Evolutionary conservation across 805 yeast genomes (phyloP), one percentile per base, ranked within the genome.

Genomic region (Myxozyma melibiosi): DNA sequence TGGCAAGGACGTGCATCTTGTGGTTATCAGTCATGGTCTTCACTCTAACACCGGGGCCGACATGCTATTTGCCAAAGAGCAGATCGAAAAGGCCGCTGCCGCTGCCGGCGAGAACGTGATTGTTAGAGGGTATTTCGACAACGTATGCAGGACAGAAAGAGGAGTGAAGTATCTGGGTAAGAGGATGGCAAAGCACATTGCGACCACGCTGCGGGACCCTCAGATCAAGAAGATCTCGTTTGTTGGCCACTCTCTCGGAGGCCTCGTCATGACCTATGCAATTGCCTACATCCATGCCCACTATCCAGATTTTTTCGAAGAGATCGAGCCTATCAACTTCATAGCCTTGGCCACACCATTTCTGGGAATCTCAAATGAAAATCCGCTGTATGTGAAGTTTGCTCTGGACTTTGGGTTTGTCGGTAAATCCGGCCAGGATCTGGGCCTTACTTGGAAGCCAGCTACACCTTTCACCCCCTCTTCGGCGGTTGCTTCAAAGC

Each of bases 221-320:
- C 66, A 74, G 4, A 83, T 89, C 6, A 71, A 72, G 11, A 83
- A 82, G 65, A 60, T 60, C 8, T 92, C 98, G 1, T 91, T 94
- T 66, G 76, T 94, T 20, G 96, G 94, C 1, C 99, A 94, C 71
- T 92, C 98, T 0, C 74, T 94, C 25, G 99, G 99, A 16, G 99
- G 99, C 0, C 81, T 88, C 16, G 87, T 87, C 8, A 97, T 92
- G 73, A 83, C 96, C 0, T 92, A 88, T 78, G 96, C 98, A 1
- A 76, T 94, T 39, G 94, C 92, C 2, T 86, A 90, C 68, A 79
- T 94, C 22, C 80, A 77, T 13, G 69, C 74, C 7, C 69, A 81
- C 56, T 78, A 84, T 58, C 95, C 96, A 0, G 79, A 82, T 65
- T 83, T 90, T 64, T 90, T 92, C 67, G 70, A 80, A 14, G 72